Evolutionary conservation across 2,329 filamentous ascomycete species (phyloP).

Genomic region (Aureobasidium pullulans): DNA sequence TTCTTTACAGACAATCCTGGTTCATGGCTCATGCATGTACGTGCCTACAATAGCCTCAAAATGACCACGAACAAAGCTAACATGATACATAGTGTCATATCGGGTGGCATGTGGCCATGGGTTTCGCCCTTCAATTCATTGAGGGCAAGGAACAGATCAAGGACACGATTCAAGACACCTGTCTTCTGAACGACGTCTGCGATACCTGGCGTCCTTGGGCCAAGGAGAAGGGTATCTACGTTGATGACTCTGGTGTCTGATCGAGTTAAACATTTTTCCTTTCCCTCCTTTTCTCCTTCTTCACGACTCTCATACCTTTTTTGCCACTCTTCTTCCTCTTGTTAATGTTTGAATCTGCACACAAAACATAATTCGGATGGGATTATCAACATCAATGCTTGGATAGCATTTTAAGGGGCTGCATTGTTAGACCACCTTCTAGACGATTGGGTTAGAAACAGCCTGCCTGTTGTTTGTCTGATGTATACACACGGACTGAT

Average conservation of each 20-base stretch:
- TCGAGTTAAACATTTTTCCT: neutral
- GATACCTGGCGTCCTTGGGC: slow-evolving; percentile 20
- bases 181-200: slow-evolving; percentile 20
- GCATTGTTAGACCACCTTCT: neutral
- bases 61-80: too few relatives aligned
- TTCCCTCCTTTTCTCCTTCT: neutral
- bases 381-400: neutral
- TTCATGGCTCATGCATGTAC: slow-evolving; percentile 21
- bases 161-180: slow-evolving; percentile 15
- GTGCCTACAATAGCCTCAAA: too few relatives aligned
- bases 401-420: too few relatives aligned
- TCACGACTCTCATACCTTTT: neutral
- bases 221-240: slow-evolving; percentile 12
- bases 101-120: slow-evolving; percentile 26
- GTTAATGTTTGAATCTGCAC: neutral
- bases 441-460: neutral
- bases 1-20: slow-evolving; percentile 29
- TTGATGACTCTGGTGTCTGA: slow-evolving; percentile 20
- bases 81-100: slow-evolving; percentile 20
- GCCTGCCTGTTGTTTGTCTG: neutral
- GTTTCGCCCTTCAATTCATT: slow-evolving; percentile 24
- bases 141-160: slow-evolving; percentile 17
- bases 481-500: neutral
- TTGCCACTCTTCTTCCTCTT: neutral
- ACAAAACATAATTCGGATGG: neutral